Conservation (phyloP, 768 basidiomycete species). For the Mycena leptocephala region DNA sequence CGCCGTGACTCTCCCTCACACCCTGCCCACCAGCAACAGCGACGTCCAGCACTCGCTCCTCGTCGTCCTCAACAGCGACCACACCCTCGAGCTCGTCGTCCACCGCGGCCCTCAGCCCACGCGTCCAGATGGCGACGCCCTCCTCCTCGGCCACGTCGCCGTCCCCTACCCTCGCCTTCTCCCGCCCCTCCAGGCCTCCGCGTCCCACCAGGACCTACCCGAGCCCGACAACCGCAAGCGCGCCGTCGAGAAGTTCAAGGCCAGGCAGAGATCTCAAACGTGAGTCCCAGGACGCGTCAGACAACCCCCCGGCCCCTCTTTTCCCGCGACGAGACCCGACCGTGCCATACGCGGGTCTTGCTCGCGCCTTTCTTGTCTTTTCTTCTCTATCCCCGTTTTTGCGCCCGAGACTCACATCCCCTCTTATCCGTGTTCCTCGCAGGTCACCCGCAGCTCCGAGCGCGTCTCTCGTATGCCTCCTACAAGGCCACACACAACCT, state of each 20-base stretch:
- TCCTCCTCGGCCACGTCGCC: constrained; percentile 88
- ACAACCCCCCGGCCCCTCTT: constrained; percentile 33
- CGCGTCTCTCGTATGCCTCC: constrained; percentile 87
- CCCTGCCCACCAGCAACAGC: no score
- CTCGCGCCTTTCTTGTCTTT: constrained; percentile 19
- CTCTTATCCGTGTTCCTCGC: constrained; percentile 57
- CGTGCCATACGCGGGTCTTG: not conserved
- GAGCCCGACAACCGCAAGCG: constrained; percentile 77
- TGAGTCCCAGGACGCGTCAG: constrained; percentile 74
- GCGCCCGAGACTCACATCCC: constrained; percentile 50
- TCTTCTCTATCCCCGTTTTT: constrained; percentile 29
- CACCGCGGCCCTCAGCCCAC: constrained; percentile 18
- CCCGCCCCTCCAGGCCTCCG: constrained; percentile 59
- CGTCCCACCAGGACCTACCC: constrained; percentile 55
- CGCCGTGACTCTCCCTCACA: not conserved
- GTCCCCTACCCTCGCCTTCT: constrained; percentile 81
- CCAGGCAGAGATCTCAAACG: constrained; percentile 88
- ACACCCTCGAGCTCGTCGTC: not conserved
- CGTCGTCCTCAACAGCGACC: not conserved
- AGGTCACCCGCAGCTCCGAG: constrained; percentile 88
- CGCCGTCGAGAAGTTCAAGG: constrained; percentile 83
- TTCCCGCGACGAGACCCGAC: not conserved
- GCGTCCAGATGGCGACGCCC: constrained; percentile 82
- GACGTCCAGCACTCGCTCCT: not conserved
- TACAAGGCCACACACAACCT: constrained; percentile 88